Evolutionary conservation across 352 stramenopile species (phyloP).

Genomic region (Aphanomyces invadans): DNA sequence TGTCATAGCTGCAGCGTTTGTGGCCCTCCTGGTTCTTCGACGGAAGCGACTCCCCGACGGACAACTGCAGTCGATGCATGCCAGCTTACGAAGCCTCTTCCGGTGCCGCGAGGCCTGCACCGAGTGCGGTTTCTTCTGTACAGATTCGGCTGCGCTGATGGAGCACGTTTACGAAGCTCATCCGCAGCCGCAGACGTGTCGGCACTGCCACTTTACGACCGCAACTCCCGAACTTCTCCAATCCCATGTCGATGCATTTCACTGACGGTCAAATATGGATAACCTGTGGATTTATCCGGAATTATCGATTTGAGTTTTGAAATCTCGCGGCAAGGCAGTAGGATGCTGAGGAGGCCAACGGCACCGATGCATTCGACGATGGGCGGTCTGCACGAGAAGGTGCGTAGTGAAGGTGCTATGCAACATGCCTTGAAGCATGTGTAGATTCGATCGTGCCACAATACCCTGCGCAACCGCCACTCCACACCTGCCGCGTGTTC

Average conservation of each 20-base stretch:
- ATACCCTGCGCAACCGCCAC: not conserved
- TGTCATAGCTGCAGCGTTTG: not conserved
- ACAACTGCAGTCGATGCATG: not conserved
- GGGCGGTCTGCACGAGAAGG: not conserved
- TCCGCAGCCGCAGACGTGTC: not conserved
- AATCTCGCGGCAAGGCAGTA: not conserved
- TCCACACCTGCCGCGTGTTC: not conserved
- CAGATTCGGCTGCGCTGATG: not conserved
- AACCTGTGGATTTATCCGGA: not conserved
- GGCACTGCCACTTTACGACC: conserved; percentile 15
- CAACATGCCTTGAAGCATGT: not conserved
- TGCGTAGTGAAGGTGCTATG: too few relatives aligned
- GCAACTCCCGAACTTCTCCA: not conserved
- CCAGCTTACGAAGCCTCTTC: conserved; percentile 1
- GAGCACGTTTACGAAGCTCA: conserved; percentile 3
- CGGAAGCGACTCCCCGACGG: not conserved
- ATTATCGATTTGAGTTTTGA: not conserved
- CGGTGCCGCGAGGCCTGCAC: not conserved
- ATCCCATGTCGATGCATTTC: not conserved
- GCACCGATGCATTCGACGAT: not conserved
- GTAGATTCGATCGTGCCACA: not conserved
- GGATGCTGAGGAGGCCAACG: not conserved
- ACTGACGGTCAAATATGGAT: too few relatives aligned
- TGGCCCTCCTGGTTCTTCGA: not conserved
- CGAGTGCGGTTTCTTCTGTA: not conserved